Evolutionary conservation across 139 green algal genomes (phyloP), one percentile per base, ranked within the genome.

Genomic region (Nannochloris sp.): DNA sequence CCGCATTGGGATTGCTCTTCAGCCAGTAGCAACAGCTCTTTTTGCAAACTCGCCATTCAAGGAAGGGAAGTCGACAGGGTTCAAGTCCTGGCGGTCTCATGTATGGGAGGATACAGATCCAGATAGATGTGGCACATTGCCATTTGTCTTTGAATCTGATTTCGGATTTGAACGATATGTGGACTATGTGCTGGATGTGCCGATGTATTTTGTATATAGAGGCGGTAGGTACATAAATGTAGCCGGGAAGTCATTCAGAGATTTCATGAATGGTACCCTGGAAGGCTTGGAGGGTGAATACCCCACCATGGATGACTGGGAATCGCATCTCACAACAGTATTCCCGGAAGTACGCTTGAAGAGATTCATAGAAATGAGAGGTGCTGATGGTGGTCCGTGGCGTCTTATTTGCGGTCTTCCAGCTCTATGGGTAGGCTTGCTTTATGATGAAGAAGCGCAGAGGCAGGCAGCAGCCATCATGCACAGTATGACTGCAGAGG

Each of bases 181-280:
- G 23, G 92, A 99, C 6, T 98, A 96, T 65, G 86, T 84, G 14
- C 82, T 98, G 74, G 79, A 92, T 59, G 93, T 98, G 31, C 91
- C 93, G 17, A 97, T 98, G 91, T 98, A 98, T 84, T 98, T 98
- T 73, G 82, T 95, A 58, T 97, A 97, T 82, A 82, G 93, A 37
- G 73, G 95, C n/a, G 88, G 89, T 5, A 66, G 74, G 31, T 97
- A 97, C 79, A 53, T 93, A 53, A 80, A 98, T 62, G 67, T 68
- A 30, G 79, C 88, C 17, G 88, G 89, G 0, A 66, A 85, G 73
- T 83, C 72, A 26, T 97, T 88, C 77, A 69, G 82, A 36, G 89
- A 96, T 69, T 98, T 97, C 76, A 86, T 98, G 82, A 72, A 90
- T 58, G 92, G 79, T 30, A 89, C 87, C 68, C 78, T 95, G 49